Percentiles rank a stretch among this genome's conserved stretches.
Conservation (phyloP, 371 early-diverging fungal genomes). For the Lichtheimia ramosa region DNA sequence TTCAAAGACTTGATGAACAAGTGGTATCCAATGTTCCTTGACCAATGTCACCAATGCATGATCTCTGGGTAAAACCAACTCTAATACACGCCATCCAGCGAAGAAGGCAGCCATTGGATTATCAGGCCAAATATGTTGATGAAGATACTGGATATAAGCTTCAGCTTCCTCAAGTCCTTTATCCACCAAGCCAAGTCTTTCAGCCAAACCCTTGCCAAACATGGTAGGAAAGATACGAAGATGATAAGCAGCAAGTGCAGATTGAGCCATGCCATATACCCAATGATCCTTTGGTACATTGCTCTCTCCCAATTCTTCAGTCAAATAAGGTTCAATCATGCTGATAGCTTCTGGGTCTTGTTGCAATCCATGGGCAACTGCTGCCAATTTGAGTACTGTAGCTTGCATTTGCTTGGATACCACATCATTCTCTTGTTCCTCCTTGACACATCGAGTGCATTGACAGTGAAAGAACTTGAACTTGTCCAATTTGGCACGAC, state of each 20-base stretch:
- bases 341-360: slow-evolving; percentile 26
- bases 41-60: slow-evolving; percentile 8
- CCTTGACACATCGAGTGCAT: slow-evolving; percentile 39
- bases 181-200: slow-evolving; percentile 26
- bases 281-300: slow-evolving; percentile 37
- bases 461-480: slow-evolving; percentile 49
- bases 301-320: slow-evolving; percentile 12
- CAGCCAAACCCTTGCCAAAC: slow-evolving; percentile 45
- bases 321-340: slow-evolving; percentile 44
- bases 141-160: slow-evolving; percentile 21
- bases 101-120: slow-evolving; percentile 47
- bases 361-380: slow-evolving; percentile 23
- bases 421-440: slow-evolving; percentile 9
- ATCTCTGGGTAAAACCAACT: slow-evolving; percentile 23
- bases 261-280: slow-evolving; percentile 37
- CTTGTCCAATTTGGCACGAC: slow-evolving; percentile 31
- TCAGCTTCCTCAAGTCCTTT: slow-evolving; percentile 39
- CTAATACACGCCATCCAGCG: slow-evolving; percentile 39
- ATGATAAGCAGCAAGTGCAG: slow-evolving; percentile 39
- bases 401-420: slow-evolving; percentile 17
- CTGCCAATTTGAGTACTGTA: slow-evolving; percentile 31
- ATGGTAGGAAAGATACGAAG: slow-evolving; percentile 35
- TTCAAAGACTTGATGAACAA: slow-evolving; percentile 23
- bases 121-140: slow-evolving; percentile 22
- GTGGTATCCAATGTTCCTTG: slow-evolving; percentile 28